Evolutionary conservation across 257 asterid genomes (phyloP).

Genomic region (Solanum piurae): DNA sequence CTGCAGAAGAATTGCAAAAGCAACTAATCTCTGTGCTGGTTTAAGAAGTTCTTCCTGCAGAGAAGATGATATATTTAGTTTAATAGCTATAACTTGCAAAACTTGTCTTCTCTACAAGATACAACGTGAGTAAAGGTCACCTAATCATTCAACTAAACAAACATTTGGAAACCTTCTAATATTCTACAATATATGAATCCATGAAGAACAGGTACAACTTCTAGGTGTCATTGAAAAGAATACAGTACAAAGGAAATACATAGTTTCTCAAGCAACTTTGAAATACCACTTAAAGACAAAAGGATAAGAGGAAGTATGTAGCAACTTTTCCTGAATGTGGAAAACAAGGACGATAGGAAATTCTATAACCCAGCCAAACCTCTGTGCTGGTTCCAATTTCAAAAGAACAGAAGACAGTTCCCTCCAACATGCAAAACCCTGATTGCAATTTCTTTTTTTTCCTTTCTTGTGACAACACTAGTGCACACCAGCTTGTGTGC

Average conservation of each 20-base stretch:
- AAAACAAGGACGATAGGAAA: not conserved
- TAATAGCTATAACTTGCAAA: not conserved
- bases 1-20: slow-evolving; percentile 61
- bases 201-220: not conserved
- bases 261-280: not conserved
- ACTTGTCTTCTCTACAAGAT: not conserved
- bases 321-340: not conserved
- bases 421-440: not conserved
- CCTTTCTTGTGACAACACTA: not conserved
- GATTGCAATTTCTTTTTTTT: not conserved
- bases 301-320: not conserved
- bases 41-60: slow-evolving; percentile 60
- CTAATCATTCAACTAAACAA: not conserved
- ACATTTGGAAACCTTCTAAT: not conserved
- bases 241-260: not conserved
- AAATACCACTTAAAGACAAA: not conserved
- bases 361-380: not conserved
- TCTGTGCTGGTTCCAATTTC: not conserved
- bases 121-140: not conserved
- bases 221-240: not conserved
- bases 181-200: not conserved
- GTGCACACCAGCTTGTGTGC: not conserved
- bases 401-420: not conserved
- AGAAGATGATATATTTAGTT: not conserved
- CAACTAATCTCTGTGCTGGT: slow-evolving; percentile 66